These are phyloP conservation scores for Kwoniella bestiolae DNA, from an alignment of 768 basidiomycete genomes.

Conservation along the genomic window DNA sequence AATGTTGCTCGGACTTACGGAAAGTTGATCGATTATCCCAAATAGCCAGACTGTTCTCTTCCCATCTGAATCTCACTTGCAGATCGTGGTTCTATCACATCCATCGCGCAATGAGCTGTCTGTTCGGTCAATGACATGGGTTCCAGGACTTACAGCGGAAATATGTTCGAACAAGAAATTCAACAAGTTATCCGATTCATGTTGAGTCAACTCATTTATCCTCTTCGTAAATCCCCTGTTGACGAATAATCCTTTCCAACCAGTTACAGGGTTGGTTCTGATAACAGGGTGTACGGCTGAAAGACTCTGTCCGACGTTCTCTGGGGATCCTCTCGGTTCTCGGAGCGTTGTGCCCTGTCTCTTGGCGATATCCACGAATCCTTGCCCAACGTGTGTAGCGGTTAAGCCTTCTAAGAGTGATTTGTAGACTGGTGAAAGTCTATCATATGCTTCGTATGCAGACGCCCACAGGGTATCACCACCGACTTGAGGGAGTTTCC, in stretches of 20 bases:
- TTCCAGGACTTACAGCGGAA: conserved; percentile 56
- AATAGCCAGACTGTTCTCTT: conserved; percentile 64
- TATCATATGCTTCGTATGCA: conserved; percentile 68
- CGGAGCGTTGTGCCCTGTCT: conserved; percentile 20
- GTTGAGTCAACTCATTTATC: conserved; percentile 64
- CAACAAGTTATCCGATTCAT: conserved; percentile 62
- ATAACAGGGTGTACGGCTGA: conserved; percentile 64
- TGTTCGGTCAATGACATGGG: too few species aligned
- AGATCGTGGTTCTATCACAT: conserved; percentile 65
- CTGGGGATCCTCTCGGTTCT: conserved; percentile 63
- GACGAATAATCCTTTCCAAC: conserved; percentile 66
- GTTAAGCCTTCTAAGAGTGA: conserved; percentile 67
- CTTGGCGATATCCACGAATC: conserved; percentile 56
- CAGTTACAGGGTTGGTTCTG: conserved; percentile 67
- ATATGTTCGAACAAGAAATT: conserved; percentile 61
- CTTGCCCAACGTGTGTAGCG: conserved; percentile 61
- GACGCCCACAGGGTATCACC: conserved; percentile 61
- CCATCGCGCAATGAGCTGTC: too few species aligned
- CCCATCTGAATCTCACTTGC: conserved; percentile 62
- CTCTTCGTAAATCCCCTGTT: conserved; percentile 66
- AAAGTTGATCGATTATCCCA: conserved; percentile 67
- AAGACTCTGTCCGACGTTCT: conserved; percentile 63
- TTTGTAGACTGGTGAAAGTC: conserved; percentile 64
- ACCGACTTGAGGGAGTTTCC: conserved; percentile 46
- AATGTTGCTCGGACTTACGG: conserved; percentile 47